Base-by-base conservation (phyloP, 805 yeast species). In the Yamadazyma sp. region DNA sequence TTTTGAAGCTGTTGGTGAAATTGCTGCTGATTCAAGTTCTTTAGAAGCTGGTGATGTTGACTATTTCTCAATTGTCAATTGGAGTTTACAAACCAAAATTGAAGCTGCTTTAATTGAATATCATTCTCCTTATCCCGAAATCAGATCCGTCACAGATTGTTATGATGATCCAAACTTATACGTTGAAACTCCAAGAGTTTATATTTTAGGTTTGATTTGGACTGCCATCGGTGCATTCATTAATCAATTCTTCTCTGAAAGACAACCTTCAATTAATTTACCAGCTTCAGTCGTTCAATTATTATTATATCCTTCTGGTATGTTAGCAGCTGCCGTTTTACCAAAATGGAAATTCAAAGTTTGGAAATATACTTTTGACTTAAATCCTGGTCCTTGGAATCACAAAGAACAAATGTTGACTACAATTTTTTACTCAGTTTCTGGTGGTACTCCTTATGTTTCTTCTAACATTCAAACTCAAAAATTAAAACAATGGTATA, bases 381-480 rank as follows among this genome's bases (percentile, higher is more conserved):
- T 77, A 30, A 47, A 47, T 25, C 51, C 51, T 9, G 70, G 71
- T 2, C 58, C 57, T 9, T 65, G 83, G 81, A 60, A 67, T 19
- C 63, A 55, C 43, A 80, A 80, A 50, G 86, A 80, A 48, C 86
- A 80, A 53, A 76, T 78, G 79, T 65, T 81, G 39, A 64, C 81
- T 1, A 75, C 86, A 6, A 49, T 69, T 19, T 61, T 48, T 44
- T 47, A 38, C 56, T 36, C 85, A n/a, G n/a, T n/a, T 24, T 37
- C 52, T 20, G 51, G 55, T 33, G 39, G 31, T 12, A 28, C 41
- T 7, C 30, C 38, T 19, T 49, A 50, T 36, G 73, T 69, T 47
- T 34, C 45, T 40, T 54, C 23, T 14, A 67, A 66, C 23, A 55
- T 42, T 29, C 38, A 47, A 33, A 33, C 42, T 28, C 49, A 52